Evolutionary conservation across 1,284 basidiomycete species (phyloP).

Genomic region (Rhizoctonia solani): DNA sequence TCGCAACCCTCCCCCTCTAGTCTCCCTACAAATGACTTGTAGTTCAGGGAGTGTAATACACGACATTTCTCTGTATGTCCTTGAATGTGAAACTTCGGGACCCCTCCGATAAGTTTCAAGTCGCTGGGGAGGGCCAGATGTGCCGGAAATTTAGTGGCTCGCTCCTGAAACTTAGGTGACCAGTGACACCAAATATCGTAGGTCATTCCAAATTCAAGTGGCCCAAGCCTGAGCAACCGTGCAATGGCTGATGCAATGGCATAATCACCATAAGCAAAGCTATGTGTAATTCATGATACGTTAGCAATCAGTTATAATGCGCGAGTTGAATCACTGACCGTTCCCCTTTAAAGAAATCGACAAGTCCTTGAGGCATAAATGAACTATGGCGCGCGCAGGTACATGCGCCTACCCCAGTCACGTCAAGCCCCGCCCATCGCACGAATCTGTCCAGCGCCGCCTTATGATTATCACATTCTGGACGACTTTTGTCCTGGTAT

Average conservation of each 20-base stretch:
- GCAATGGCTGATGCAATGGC: no score
- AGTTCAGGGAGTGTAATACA: background rate
- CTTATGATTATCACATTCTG: conserved; percentile 16
- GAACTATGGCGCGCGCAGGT: background rate
- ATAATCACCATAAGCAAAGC: background rate
- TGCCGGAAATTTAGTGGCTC: background rate
- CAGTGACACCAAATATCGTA: conserved; percentile 24
- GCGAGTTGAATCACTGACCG: background rate
- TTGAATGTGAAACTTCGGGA: conserved; percentile 18
- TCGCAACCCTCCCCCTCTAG: conserved; percentile 10
- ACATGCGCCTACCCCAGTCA: background rate
- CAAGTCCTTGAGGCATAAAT: background rate
- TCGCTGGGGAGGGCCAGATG: background rate
- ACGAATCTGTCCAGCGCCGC: background rate
- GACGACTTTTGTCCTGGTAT: background rate
- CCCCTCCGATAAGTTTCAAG: background rate
- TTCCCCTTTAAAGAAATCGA: conserved; percentile 1
- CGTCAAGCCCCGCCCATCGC: background rate
- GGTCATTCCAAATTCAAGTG: background rate
- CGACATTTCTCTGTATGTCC: background rate
- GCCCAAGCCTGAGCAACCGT: no score
- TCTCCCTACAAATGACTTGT: background rate
- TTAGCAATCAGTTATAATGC: background rate
- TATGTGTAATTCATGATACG: background rate
- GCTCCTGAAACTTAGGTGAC: background rate